phyloP scores from a whole-genome alignment of 2,329 filamentous ascomycete species.

The Arachnopeziza araneosa region DNA sequence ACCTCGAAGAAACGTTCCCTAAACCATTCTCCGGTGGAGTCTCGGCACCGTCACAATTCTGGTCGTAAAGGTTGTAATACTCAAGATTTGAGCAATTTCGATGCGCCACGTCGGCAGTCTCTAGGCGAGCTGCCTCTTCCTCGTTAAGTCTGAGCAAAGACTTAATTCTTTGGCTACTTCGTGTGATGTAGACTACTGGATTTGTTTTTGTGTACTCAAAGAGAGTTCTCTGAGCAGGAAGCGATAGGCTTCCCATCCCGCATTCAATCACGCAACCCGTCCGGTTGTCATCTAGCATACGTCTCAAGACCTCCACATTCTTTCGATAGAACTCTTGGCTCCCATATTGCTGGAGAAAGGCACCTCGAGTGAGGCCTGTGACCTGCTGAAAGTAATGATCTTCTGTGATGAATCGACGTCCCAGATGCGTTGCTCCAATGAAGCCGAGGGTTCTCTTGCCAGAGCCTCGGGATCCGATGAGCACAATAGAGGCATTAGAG shows the following conservation, averaged over 20 bases:
- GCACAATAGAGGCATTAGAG: constrained; percentile 61
- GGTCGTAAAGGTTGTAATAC: constrained; percentile 51
- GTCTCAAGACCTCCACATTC: constrained; percentile 56
- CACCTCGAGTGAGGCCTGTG: constrained; percentile 50
- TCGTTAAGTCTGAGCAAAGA: constrained; percentile 38
- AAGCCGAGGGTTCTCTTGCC: constrained; percentile 73
- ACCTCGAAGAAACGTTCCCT: constrained; percentile 41
- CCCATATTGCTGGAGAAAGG: constrained; percentile 59
- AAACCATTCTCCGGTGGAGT: constrained; percentile 38
- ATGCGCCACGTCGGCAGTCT: constrained; percentile 40
- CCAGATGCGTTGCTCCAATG: constrained; percentile 67
- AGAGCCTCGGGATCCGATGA: constrained; percentile 67
- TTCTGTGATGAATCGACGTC: constrained; percentile 62
- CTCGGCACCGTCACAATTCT: constrained; percentile 32
- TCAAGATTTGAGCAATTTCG: constrained; percentile 57
- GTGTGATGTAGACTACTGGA: constrained; percentile 65
- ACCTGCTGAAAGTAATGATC: constrained; percentile 62
- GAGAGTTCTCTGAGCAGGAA: constrained; percentile 44
- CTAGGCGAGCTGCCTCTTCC: constrained; percentile 37
- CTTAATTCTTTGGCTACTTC: constrained; percentile 60
- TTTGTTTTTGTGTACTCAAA: constrained; percentile 57
- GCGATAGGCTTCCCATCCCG: constrained; percentile 50
- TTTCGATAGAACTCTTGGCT: constrained; percentile 55
- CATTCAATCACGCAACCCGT: constrained; percentile 65
- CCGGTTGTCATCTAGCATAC: constrained; percentile 52